Evolutionary conservation across 2,329 filamentous ascomycete species (phyloP), one percentile per base, ranked within the genome.

Genomic region (Pyrenophora graminea): DNA sequence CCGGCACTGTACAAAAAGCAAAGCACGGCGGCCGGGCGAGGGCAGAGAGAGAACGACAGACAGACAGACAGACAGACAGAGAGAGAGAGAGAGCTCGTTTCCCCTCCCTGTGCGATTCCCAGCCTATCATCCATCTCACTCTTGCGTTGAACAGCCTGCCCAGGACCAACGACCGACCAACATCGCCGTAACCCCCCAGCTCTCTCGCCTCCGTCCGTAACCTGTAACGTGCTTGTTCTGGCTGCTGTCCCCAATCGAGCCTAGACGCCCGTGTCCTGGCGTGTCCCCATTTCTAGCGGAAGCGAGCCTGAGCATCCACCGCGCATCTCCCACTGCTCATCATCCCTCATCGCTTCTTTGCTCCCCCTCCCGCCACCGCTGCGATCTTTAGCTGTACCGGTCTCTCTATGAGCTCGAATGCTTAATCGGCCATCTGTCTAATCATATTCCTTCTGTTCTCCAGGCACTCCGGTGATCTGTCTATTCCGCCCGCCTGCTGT

Each of bases 361-460:
- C 50, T 48, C 47, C 48, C 38, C 51, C 51, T 50, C 51, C 47
- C 48, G 38, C 51, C 51, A 48, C 51, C 18, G 36, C 36, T 42
- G 42, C 39, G 38, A 34, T 40, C 30, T 27, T 51, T 45, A 55
- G 53, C 58, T 54, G 54, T 48, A 48, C 46, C 45, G 54, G 55
- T 51, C 51, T 44, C 51, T 54, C 56, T 33, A 64, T 66, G 67
- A 65, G 64, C 64, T 56, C 63, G 55, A 45, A 58, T 60, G 59
- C 59, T 56, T 67, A 65, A 59, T 65, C 58, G 55, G 58, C 58
- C 58, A 57, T 56, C 57, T 59, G 65, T 61, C 48, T 71, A 72
- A 71, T 71, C 69, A 41, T 63, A 62, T 68, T 70, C 64, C 61
- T 71, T 72, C 58, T 56, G 44, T 70, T 71, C 69, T 72, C 70